A percentile compares a stretch with the other conserved stretches of the same genome.
Conservation (phyloP, 2,329 filamentous ascomycete species). For the Penicillium sp. region DNA sequence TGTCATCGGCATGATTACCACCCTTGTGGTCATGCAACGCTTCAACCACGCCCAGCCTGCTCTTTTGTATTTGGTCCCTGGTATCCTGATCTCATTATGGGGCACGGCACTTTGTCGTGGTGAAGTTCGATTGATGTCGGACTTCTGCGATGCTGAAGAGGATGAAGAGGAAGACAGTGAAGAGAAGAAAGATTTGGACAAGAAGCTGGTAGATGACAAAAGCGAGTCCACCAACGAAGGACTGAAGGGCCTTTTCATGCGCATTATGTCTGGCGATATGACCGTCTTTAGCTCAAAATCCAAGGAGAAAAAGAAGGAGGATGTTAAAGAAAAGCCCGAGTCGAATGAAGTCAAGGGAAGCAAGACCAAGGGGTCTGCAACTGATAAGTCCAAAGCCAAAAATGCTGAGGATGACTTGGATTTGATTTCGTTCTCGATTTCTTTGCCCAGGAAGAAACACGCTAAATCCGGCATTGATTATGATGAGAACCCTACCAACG, state of each 20-base stretch:
- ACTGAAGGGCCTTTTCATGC: slow-evolving; percentile 26
- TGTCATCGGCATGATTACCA: slow-evolving; percentile 71
- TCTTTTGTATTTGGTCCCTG: slow-evolving; percentile 86
- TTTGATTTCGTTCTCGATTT: slow-evolving; percentile 35
- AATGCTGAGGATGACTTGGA: slow-evolving; percentile 19
- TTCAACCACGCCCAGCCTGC: slow-evolving; percentile 85
- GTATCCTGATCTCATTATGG: slow-evolving; percentile 74
- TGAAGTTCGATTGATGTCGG: slow-evolving; percentile 74
- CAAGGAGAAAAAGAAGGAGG: slow-evolving; percentile 1
- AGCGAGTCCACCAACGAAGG: slow-evolving; percentile 3
- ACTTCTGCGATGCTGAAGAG: slow-evolving; percentile 68
- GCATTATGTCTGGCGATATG: slow-evolving; percentile 28
- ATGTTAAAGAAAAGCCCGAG: slow-evolving; percentile 31
- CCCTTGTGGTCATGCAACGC: slow-evolving; percentile 72
- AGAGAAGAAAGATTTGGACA: neutral
- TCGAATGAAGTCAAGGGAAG: slow-evolving; percentile 22
- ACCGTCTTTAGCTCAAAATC: slow-evolving; percentile 9
- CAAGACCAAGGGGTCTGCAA: neutral
- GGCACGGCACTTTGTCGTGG: slow-evolving; percentile 68
- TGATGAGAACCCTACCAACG: neutral
- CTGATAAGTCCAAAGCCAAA: slow-evolving; percentile 13
- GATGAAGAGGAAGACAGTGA: slow-evolving; percentile 40
- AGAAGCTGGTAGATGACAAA: slow-evolving; percentile 44
- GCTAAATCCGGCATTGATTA: neutral
- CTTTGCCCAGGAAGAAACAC: slow-evolving; percentile 24